phyloP scores from a whole-genome alignment of 2,329 filamentous ascomycete species.

The Cercospora sp. region DNA sequence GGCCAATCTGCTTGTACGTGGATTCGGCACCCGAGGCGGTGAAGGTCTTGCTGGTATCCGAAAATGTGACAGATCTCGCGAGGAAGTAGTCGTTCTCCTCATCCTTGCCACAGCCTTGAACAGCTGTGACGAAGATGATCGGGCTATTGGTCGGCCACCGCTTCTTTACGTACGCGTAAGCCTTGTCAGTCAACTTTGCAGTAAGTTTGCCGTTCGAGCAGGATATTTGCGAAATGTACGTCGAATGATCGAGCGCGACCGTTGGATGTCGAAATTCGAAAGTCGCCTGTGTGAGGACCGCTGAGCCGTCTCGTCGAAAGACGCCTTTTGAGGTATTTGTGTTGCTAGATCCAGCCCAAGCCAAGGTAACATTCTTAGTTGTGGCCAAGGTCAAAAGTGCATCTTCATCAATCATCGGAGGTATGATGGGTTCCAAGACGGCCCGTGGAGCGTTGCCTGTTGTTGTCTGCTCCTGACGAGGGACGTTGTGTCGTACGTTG shows the following conservation, averaged over 20 bases:
- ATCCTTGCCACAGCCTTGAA: background rate
- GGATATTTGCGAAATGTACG: background rate
- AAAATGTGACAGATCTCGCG: background rate
- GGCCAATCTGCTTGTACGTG: background rate
- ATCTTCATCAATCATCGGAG: background rate
- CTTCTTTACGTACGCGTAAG: background rate
- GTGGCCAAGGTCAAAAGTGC: background rate
- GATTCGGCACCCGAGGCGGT: background rate
- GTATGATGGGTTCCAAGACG: background rate
- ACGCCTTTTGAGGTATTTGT: background rate
- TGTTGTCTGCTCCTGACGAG: background rate
- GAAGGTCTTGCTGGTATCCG: background rate
- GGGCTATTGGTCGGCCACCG: background rate
- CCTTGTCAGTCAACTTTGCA: background rate
- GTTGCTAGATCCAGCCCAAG: background rate
- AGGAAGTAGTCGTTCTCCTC: background rate
- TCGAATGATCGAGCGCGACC: background rate
- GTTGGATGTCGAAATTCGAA: background rate
- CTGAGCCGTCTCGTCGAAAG: background rate
- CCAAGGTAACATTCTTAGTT: background rate
- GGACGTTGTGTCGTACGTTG: background rate
- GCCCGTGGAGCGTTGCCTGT: background rate
- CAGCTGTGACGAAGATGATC: background rate
- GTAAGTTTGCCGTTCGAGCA: background rate
- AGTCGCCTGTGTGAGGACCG: background rate